phyloP scores from a whole-genome alignment of 805 yeast genomes.

The Ogataea methylovora region DNA sequence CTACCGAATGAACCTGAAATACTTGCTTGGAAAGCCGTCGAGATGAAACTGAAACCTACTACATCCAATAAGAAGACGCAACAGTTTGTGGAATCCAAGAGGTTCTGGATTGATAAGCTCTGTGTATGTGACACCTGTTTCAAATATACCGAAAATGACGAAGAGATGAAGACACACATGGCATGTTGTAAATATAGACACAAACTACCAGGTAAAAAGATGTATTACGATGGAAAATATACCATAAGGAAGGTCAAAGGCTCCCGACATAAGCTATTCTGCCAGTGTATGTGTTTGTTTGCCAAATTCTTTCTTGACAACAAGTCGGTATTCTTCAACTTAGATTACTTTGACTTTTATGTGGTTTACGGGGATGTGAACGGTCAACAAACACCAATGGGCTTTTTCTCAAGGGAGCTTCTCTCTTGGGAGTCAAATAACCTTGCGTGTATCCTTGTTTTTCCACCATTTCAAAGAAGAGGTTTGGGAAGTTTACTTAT shows the following conservation, averaged over 20 bases:
- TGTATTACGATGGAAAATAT: constrained; percentile 51
- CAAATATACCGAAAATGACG: constrained; percentile 53
- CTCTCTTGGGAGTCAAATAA: constrained; percentile 76
- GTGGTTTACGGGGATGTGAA: constrained; percentile 50
- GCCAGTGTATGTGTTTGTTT: constrained; percentile 78
- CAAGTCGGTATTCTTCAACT: constrained; percentile 77
- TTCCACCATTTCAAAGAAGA: constrained; percentile 85
- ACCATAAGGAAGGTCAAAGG: constrained; percentile 68
- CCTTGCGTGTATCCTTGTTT: constrained; percentile 82
- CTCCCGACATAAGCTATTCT: constrained; percentile 50
- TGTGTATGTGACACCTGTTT: constrained; percentile 79
- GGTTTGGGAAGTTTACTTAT: constrained; percentile 75
- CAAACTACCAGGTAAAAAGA: constrained; percentile 55
- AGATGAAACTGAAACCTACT: constrained; percentile 14
- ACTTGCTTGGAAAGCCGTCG: constrained; percentile 34
- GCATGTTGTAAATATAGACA: constrained; percentile 31
- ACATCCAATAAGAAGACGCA: constrained; percentile 10
- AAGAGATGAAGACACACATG: constrained; percentile 44
- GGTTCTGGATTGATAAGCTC: constrained; percentile 52
- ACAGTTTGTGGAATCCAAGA: constrained; percentile 10
- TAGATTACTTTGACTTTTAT: constrained; percentile 76
- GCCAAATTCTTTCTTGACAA: constrained; percentile 86
- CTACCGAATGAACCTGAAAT: constrained; percentile 32
- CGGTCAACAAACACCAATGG: constrained; percentile 54
- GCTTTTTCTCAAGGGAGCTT: constrained; percentile 86